phyloP scores from a whole-genome alignment of 805 yeast genomes.

The Barnettozyma salicaria region DNA sequence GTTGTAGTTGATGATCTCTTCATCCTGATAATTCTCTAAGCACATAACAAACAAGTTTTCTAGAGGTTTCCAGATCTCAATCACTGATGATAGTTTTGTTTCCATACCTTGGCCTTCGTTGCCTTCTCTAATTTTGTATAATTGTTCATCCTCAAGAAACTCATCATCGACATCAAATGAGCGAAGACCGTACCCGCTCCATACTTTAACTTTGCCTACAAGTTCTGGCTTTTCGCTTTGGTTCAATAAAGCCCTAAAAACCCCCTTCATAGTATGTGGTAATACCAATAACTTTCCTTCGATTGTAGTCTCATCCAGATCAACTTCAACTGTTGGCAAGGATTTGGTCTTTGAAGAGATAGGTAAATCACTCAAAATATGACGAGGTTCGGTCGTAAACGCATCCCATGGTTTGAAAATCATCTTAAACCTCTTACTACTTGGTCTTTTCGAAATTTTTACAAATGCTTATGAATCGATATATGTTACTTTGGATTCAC shows the following conservation, averaged over 20 bases:
- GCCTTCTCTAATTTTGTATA: conserved; percentile 30
- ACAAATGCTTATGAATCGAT: too few species aligned
- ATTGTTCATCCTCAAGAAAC: conserved; percentile 44
- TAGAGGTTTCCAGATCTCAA: conserved; percentile 14
- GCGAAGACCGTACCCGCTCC: background rate
- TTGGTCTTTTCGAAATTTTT: too few species aligned
- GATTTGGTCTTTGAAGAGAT: conserved; percentile 1
- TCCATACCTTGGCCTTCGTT: conserved; percentile 1
- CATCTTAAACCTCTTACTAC: too few species aligned
- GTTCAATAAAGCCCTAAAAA: conserved; percentile 5
- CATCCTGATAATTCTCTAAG: conserved; percentile 21
- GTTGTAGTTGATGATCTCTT: conserved; percentile 30
- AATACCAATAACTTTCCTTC: conserved; percentile 5
- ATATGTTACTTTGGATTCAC: background rate
- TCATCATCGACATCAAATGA: conserved; percentile 23
- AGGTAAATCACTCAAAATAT: conserved; percentile 5
- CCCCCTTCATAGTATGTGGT: conserved; percentile 4
- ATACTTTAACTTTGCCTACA: conserved; percentile 2
- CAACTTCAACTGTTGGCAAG: conserved; percentile 4
- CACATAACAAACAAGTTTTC: conserved; percentile 13
- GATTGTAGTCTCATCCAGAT: background rate
- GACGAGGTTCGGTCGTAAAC: conserved; percentile 9
- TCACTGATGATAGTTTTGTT: conserved; percentile 5
- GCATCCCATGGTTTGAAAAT: conserved; percentile 12
- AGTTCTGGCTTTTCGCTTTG: background rate